A percentile compares a stretch with the other conserved stretches of the same genome.
Conservation (phyloP, 805 yeast species). For the Kazachstania martiniae region DNA sequence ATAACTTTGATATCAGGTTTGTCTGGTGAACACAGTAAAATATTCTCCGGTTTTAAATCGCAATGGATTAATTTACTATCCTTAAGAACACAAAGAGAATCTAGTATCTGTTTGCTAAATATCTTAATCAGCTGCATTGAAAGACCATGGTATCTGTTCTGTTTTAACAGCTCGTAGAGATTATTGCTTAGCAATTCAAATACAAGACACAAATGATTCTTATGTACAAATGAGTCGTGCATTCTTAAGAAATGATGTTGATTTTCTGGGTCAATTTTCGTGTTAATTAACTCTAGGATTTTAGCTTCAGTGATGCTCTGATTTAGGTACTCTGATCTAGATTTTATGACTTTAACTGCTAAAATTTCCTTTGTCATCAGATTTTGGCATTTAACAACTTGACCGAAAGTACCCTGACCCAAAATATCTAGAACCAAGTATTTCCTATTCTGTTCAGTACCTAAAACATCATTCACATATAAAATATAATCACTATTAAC, state of each 20-base stretch:
- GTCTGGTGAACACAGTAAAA: constrained; percentile 57
- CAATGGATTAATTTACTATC: constrained; percentile 84
- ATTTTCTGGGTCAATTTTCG: constrained; percentile 56
- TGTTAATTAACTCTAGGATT: constrained; percentile 70
- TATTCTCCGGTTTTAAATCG: constrained; percentile 94
- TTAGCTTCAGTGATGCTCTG: constrained; percentile 88
- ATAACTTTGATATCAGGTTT: constrained; percentile 82
- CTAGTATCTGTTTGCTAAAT: constrained; percentile 72
- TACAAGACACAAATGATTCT: constrained; percentile 85
- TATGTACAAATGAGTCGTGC: constrained; percentile 83
- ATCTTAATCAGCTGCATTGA: constrained; percentile 67
- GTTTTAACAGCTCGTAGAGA: constrained; percentile 80
- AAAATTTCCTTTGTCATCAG: constrained; percentile 72
- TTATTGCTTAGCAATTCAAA: constrained; percentile 84
- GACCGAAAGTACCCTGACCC: constrained; percentile 98
- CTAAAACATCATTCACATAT: constrained; percentile 88
- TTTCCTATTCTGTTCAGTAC: constrained; percentile 56
- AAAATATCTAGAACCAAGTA: constrained; percentile 82
- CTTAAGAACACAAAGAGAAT: constrained; percentile 70
- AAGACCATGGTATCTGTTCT: constrained; percentile 87
- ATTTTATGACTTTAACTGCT: constrained; percentile 90
- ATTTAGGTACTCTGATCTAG: constrained; percentile 81
- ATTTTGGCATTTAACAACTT: constrained; percentile 83
- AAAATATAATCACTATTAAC: constrained; percentile 82
- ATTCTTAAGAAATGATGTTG: constrained; percentile 67